phyloP scores from a whole-genome alignment of 116 monocot genomes.

The Iris pallida region DNA sequence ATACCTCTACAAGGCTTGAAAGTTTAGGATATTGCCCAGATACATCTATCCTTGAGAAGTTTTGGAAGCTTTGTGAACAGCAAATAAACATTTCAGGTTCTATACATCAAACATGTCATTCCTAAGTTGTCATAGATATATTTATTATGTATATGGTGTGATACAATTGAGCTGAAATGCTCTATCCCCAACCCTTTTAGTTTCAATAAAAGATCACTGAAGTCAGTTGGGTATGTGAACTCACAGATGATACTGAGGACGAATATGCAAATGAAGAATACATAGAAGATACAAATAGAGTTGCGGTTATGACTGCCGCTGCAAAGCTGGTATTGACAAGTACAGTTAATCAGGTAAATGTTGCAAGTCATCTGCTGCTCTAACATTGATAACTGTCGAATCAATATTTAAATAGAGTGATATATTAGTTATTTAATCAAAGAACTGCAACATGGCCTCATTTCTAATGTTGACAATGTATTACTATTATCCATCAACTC shows the following conservation, averaged over 20 bases:
- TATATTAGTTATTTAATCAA: no score
- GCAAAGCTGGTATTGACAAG: conserved; percentile 63
- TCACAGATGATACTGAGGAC: conserved; percentile 93
- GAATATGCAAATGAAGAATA: conserved; percentile 96
- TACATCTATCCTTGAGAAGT: conserved; percentile 40
- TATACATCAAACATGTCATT: not conserved
- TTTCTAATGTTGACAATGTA: no score
- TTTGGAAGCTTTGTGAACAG: conserved; percentile 85
- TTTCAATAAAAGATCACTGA: no score
- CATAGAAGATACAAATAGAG: conserved; percentile 81
- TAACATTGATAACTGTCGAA: not conserved
- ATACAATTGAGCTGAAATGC: no score
- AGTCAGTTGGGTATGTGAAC: not conserved
- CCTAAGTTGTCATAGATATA: no score
- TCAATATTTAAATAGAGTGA: no score
- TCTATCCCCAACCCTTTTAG: no score
- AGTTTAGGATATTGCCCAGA: conserved; percentile 71
- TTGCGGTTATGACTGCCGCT: conserved; percentile 80
- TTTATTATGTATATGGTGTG: no score
- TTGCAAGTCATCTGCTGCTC: not conserved
- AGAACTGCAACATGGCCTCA: no score
- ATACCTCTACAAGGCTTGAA: conserved; percentile 55
- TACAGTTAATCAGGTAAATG: conserved; percentile 58
- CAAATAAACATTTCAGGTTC: conserved; percentile 73
- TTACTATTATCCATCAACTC: no score